Evolutionary conservation across 331 rosid species (phyloP), one percentile per base, ranked within the genome.

Genomic region (Prunus yedoensis): DNA sequence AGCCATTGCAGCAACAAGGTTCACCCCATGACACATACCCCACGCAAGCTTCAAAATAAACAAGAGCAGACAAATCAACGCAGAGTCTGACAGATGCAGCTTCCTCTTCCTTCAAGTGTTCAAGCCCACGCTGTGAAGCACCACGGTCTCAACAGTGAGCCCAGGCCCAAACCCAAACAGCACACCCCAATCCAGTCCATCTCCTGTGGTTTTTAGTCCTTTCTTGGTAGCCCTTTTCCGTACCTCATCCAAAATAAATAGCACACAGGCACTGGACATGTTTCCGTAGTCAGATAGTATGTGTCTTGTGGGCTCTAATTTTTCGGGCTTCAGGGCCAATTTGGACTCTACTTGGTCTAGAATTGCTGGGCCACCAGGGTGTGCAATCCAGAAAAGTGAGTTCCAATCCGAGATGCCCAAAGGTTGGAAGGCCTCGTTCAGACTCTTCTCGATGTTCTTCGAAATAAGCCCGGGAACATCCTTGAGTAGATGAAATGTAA

Each of bases 101-200:
- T 38, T 38, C 43, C 15, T 47, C 3, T 5, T 35, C 25, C 66
- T 60, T 60, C 38, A 30, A 62, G 46, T 21, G 2, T n/a, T 7
- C 23, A 20, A 7, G 8, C 20, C 62, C 70, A 81, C 75, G 16
- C 85, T 81, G 71, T 77, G 85, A 43, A 81, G 49, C 13, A 81
- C 85, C 0, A 77, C 81, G 2, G 85, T 81, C 61, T 81, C 85
- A 4, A 81, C 81, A 1, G 81, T 77, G 2, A 81, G 80, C 20
- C 85, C 85, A 1, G 81, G 81, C 18, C 85, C 81, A 41, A 81
- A 81, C 20, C 84, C 84, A 27, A 75, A 81, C 3, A 81, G 68
- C n/a, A 81, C 91, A 0, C 89, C 91, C 91, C 91, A 87, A 0
- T 87, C 91, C 1, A 87, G n/a, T 8, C 91, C 91, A 8, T 80